A percentile compares a stretch with the other conserved stretches of the same genome.
Conservation (phyloP, 2,329 filamentous ascomycete species). For the Apiospora rasikravindrae region DNA sequence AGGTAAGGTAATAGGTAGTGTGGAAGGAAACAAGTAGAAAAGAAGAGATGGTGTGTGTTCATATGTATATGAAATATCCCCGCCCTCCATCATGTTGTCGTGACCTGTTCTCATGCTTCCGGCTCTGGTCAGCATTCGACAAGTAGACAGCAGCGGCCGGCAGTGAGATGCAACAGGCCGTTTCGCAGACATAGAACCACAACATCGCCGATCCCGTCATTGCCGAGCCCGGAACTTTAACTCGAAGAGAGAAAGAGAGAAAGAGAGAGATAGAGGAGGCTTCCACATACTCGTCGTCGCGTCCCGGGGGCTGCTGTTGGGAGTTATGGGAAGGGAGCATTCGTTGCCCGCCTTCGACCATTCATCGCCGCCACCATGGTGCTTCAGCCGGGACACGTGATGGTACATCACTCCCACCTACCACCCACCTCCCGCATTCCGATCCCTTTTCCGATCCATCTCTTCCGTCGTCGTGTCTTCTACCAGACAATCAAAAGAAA, state of each 20-base stretch:
- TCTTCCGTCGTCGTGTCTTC: background rate
- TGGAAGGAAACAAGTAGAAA: background rate
- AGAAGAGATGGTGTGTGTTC: background rate
- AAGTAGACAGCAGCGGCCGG: background rate
- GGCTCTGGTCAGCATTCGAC: background rate
- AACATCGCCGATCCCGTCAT: background rate
- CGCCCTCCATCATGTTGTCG: background rate
- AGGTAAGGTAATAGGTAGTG: background rate
- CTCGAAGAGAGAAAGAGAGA: background rate
- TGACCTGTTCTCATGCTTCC: background rate
- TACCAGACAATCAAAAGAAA: background rate
- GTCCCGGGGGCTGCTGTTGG: background rate
- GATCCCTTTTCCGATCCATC: background rate
- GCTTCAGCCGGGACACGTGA: background rate
- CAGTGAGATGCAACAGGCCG: background rate
- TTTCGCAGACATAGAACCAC: background rate
- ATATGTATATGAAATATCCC: background rate
- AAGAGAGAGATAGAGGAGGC: too few species aligned
- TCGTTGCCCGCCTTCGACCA: background rate
- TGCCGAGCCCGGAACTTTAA: background rate
- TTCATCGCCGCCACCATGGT: background rate
- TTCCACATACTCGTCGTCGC: background rate
- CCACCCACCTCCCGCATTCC: background rate
- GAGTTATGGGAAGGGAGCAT: background rate
- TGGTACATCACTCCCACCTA: background rate